phyloP scores from a whole-genome alignment of 208 protist genomes.

The Leptomonas pyrrhocoris region DNA sequence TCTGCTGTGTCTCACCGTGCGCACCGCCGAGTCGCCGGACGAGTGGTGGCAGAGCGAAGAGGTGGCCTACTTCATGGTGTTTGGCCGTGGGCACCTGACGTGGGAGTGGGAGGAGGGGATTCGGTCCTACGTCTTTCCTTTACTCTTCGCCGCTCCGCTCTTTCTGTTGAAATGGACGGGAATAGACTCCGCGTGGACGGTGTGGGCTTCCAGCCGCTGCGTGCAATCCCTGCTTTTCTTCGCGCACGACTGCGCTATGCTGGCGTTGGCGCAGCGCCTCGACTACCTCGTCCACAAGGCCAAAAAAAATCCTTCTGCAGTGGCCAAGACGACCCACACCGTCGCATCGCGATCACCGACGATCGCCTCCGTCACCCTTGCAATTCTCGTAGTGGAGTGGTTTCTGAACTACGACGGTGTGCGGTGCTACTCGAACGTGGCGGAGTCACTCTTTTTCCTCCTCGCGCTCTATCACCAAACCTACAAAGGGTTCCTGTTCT shows the following conservation, averaged over 20 bases:
- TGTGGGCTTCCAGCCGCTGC: slow-evolving; percentile 51
- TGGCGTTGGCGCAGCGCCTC: slow-evolving; percentile 33
- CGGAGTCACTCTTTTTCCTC: slow-evolving; percentile 66
- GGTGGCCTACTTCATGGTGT: slow-evolving; percentile 84
- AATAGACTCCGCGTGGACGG: slow-evolving; percentile 51
- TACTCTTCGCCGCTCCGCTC: slow-evolving; percentile 58
- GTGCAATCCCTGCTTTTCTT: slow-evolving; percentile 56
- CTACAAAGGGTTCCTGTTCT: slow-evolving; percentile 61
- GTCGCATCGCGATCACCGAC: neutral
- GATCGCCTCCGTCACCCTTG: slow-evolving; percentile 21
- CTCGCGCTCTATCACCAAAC: slow-evolving; percentile 47
- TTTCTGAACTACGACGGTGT: slow-evolving; percentile 61
- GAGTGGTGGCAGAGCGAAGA: slow-evolving; percentile 91
- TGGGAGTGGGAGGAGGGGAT: slow-evolving; percentile 86
- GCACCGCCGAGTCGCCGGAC: slow-evolving; percentile 71
- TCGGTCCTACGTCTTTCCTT: slow-evolving; percentile 76
- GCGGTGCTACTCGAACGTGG: slow-evolving; percentile 77
- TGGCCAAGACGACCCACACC: neutral
- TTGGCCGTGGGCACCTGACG: slow-evolving; percentile 70
- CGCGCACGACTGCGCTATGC: slow-evolving; percentile 47
- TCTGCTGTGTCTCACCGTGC: slow-evolving; percentile 48
- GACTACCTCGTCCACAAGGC: slow-evolving; percentile 24
- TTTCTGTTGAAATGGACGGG: slow-evolving; percentile 54
- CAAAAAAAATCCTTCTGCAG: neutral
- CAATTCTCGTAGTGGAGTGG: slow-evolving; percentile 52